Evolutionary conservation across 495 filamentous ascomycete genomes (phyloP).

Genomic region (Apodospora peruviana): DNA sequence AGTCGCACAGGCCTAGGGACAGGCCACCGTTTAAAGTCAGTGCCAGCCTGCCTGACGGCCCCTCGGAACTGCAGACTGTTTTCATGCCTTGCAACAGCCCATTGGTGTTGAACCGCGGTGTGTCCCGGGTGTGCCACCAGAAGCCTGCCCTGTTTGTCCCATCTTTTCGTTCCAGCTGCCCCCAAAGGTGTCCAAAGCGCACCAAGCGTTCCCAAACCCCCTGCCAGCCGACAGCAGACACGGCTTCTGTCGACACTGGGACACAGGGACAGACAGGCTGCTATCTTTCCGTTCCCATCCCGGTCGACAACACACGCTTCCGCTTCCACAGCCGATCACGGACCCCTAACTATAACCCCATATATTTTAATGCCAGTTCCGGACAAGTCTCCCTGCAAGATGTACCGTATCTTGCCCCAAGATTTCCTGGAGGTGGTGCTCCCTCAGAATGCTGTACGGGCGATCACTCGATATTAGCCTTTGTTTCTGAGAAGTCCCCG

Average conservation of each 20-base stretch:
- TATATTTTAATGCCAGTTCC: constrained; percentile 7
- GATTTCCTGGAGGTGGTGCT: constrained; percentile 1
- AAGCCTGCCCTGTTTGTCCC: constrained; percentile 8
- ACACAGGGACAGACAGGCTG: constrained; percentile 25
- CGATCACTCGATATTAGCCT: constrained; percentile 28
- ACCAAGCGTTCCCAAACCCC: constrained; percentile 15
- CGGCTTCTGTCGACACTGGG: too few species aligned
- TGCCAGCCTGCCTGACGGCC: constrained; percentile 7
- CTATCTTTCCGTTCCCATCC: constrained; percentile 23
- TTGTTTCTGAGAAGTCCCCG: constrained; percentile 29
- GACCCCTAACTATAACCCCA: constrained; percentile 19
- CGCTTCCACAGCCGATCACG: constrained; percentile 22
- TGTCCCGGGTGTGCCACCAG: constrained; percentile 20
- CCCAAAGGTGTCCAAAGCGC: constrained; percentile 16
- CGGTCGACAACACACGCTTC: constrained; percentile 23
- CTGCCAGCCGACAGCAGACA: constrained; percentile 29
- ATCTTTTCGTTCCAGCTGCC: constrained; percentile 10
- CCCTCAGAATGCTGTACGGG: neutral
- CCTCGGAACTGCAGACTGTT: constrained; percentile 24
- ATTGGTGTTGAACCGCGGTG: constrained; percentile 14
- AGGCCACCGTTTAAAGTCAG: constrained; percentile 9
- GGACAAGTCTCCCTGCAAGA: constrained; percentile 10
- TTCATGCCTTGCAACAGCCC: constrained; percentile 21
- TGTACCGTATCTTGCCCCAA: too few species aligned
- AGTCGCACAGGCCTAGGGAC: constrained; percentile 6